phyloP scores from a whole-genome alignment of 2,329 filamentous ascomycete species.

The Corinectria fuckeliana region DNA sequence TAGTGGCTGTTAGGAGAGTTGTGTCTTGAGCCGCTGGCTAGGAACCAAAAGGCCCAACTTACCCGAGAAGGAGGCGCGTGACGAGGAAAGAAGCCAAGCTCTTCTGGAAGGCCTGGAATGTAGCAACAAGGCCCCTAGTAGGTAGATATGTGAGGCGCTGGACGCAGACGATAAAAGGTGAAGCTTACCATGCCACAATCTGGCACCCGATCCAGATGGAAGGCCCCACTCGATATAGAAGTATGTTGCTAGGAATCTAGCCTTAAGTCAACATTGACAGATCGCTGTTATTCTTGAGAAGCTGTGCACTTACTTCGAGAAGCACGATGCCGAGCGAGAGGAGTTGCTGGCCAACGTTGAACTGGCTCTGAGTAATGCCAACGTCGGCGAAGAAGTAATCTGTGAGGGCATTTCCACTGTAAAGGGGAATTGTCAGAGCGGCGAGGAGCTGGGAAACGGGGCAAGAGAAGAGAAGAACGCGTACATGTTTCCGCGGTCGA shows the following conservation, averaged over 20 bases:
- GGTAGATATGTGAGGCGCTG: not conserved
- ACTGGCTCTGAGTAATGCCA: conserved; percentile 53
- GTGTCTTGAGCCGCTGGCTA: no score
- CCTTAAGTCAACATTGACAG: not conserved
- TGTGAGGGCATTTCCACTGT: conserved; percentile 50
- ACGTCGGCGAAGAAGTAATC: conserved; percentile 54
- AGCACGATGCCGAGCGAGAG: conserved; percentile 55
- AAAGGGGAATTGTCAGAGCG: not conserved
- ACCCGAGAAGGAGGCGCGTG: conserved; percentile 45
- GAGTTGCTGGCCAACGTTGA: conserved; percentile 56
- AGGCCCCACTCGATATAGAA: conserved; percentile 54
- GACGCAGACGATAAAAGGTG: not conserved
- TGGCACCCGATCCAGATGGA: conserved; percentile 50
- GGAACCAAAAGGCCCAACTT: conserved; percentile 1
- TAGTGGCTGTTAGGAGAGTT: not conserved
- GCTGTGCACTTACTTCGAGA: conserved; percentile 35
- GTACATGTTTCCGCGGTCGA: conserved; percentile 47
- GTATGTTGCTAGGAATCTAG: conserved; percentile 51
- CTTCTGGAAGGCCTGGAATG: conserved; percentile 46
- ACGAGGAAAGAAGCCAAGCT: conserved; percentile 42
- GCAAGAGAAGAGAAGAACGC: not conserved
- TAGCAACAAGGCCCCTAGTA: conserved; percentile 43
- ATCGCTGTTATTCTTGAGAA: fast-evolving
- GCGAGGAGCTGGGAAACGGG: not conserved
- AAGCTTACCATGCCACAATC: conserved; percentile 41